A percentile compares a stretch with the other conserved stretches of the same genome.
Conservation (phyloP, 805 yeast genomes). For the Wickerhamomyces alni region DNA sequence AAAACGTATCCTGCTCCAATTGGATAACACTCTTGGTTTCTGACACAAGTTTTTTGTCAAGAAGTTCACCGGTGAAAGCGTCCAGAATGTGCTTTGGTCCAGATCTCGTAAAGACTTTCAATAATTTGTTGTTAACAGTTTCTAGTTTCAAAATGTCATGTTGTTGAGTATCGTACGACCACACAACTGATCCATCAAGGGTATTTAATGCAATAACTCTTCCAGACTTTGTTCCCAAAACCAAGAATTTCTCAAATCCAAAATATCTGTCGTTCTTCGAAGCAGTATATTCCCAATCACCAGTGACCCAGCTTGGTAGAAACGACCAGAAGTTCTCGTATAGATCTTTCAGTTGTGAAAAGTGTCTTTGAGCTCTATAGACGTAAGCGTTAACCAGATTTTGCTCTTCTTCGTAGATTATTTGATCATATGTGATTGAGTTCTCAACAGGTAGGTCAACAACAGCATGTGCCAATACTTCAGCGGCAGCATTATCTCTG, state of each 20-base stretch:
- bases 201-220: constrained; percentile 39
- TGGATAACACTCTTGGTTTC: constrained; percentile 6
- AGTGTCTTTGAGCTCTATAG: constrained; percentile 27
- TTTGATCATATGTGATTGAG: constrained; percentile 22
- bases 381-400: constrained; percentile 26
- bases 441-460: constrained; percentile 20
- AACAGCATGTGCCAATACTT: constrained; percentile 29
- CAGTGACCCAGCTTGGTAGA: constrained; percentile 6
- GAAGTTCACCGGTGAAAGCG: constrained; percentile 24
- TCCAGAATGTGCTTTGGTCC: constrained; percentile 18
- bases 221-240: constrained; percentile 35
- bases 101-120: constrained; percentile 15
- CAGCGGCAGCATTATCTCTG: constrained; percentile 37
- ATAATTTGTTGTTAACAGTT: constrained; percentile 9
- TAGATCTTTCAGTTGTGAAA: constrained; percentile 9
- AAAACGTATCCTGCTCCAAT: constrained; percentile 15
- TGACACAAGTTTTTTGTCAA: constrained; percentile 10
- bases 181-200: constrained; percentile 30
- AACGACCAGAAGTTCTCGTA: constrained; percentile 9
- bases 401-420: constrained; percentile 25
- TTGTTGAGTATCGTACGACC: constrained; percentile 29
- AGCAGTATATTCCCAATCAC: constrained; percentile 2
- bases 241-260: constrained; percentile 40
- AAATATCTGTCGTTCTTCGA: constrained; percentile 26
- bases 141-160: constrained; percentile 20